Evolutionary conservation across 441 rosid genomes (phyloP).

Genomic region (Adansonia rubrostipa): DNA sequence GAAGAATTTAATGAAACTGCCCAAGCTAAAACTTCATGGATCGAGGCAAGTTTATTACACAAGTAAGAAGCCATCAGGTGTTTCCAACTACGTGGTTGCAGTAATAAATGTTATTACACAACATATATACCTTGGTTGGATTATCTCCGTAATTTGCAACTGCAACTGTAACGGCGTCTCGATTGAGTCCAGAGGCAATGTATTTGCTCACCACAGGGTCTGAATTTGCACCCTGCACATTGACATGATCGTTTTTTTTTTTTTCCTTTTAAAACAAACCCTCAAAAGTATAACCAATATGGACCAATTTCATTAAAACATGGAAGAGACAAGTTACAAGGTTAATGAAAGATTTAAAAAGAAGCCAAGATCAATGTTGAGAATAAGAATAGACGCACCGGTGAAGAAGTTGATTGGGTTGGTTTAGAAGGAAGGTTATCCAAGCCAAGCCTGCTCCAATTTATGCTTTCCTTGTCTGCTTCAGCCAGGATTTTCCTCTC

Average conservation of each 20-base stretch:
- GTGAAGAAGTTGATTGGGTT: constrained; percentile 52
- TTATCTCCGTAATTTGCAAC: constrained; percentile 87
- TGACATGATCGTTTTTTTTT: not conserved
- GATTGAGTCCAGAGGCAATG: constrained; percentile 66
- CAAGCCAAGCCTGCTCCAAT: constrained; percentile 70
- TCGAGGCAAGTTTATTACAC: not conserved
- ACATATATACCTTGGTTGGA: constrained; percentile 66
- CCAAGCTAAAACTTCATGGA: not conserved
- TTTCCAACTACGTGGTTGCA: not conserved
- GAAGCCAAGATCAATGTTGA: not conserved
- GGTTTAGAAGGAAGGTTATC: constrained; percentile 65
- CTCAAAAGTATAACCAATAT: not conserved
- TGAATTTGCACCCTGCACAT: constrained; percentile 52
- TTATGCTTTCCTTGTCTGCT: constrained; percentile 69
- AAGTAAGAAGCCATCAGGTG: not conserved
- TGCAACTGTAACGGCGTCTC: constrained; percentile 77
- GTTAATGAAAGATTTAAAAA: constrained; percentile 11
- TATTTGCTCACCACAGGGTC: constrained; percentile 79
- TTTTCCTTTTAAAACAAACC: not conserved
- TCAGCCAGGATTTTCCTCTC: constrained; percentile 79
- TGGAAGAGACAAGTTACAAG: not conserved
- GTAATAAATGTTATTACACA: not conserved
- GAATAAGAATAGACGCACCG: constrained; percentile 41
- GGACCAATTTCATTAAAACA: not conserved
- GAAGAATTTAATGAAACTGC: not conserved